A percentile compares a stretch with the other conserved stretches of the same genome.
phyloP scores from a whole-genome alignment of 441 rosid species.

The Geranium incanum region DNA sequence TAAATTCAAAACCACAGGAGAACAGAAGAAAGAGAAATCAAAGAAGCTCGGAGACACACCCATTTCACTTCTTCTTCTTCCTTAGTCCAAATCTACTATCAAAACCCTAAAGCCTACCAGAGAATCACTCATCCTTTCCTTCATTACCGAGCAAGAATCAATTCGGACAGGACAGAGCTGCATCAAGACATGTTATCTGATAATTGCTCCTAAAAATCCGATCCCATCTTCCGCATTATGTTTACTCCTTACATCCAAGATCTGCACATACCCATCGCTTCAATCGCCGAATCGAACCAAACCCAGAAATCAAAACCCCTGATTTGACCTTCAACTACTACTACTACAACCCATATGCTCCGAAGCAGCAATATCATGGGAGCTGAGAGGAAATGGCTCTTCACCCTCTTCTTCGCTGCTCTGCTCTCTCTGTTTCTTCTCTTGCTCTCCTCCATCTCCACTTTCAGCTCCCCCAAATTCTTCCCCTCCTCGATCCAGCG shows the following conservation, averaged over 20 bases:
- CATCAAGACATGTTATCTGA: not conserved
- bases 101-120: too few species aligned
- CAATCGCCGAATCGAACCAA: not conserved
- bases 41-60: too few species aligned
- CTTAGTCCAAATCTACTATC: too few species aligned
- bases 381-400: conserved; percentile 86
- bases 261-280: not conserved
- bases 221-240: not conserved
- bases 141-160: too few species aligned
- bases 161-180: too few species aligned
- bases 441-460: conserved; percentile 62
- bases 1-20: too few species aligned
- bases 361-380: conserved; percentile 39
- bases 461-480: conserved; percentile 55
- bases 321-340: not conserved
- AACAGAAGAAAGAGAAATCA: too few species aligned
- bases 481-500: conserved; percentile 65
- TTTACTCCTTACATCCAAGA: not conserved
- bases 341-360: too few species aligned
- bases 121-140: too few species aligned
- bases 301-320: not conserved
- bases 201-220: not conserved
- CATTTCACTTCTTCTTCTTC: too few species aligned
- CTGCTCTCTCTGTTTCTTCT: conserved; percentile 59
- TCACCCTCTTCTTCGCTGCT: conserved; percentile 74